These are phyloP conservation scores for Claviceps africana DNA, from an alignment of 2,329 filamentous ascomycete species.

Conservation along the genomic window DNA sequence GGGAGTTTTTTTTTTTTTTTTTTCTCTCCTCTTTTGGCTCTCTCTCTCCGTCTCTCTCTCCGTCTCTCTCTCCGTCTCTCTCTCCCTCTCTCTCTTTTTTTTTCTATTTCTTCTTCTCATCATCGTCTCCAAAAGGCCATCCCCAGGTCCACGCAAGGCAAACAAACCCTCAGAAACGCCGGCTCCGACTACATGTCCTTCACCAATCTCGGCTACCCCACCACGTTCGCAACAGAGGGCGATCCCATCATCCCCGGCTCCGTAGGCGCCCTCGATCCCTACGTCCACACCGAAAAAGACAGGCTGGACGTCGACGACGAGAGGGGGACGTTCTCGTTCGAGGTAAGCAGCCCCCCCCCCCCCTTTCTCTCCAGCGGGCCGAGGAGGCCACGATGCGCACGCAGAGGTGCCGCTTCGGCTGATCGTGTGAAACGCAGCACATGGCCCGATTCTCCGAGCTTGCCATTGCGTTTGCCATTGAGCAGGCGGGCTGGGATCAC, in stretches of 20 bases:
- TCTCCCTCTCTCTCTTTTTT: not conserved
- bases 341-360: too few relatives aligned
- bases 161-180: constrained; percentile 14
- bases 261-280: constrained; percentile 23
- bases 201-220: constrained; percentile 24
- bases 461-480: constrained; percentile 24
- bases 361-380: too few relatives aligned
- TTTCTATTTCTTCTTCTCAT: too few relatives aligned
- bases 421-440: constrained; percentile 12
- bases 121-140: too few relatives aligned
- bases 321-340: constrained; percentile 23
- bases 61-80: too few relatives aligned
- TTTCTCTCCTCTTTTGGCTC: too few relatives aligned
- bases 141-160: not conserved
- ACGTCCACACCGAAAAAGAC: constrained; percentile 22
- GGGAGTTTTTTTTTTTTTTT: too few relatives aligned
- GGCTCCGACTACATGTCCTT: constrained; percentile 29
- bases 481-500: constrained; percentile 27
- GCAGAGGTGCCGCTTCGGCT: too few relatives aligned
- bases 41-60: too few relatives aligned
- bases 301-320: constrained; percentile 25
- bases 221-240: constrained; percentile 25
- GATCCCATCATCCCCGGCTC: constrained; percentile 18
- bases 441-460: constrained; percentile 27
- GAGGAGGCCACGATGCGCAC: too few relatives aligned